Base-by-base conservation (phyloP, 108 stramenopile genomes). In the Skeletonema menzelii region DNA sequence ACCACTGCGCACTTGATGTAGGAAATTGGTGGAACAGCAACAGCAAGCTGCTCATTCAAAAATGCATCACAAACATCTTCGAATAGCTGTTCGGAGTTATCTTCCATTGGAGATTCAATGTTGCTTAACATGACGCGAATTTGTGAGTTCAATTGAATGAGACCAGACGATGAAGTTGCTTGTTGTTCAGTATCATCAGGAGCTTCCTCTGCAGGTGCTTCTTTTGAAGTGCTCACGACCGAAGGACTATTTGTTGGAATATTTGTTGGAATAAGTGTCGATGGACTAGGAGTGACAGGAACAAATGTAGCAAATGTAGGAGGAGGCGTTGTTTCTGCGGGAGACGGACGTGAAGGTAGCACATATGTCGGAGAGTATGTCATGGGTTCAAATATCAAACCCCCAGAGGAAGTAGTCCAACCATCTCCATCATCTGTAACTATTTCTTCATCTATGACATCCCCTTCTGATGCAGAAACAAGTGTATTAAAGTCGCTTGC, bases 21-120 rank as follows among this genome's bases (percentile, higher is more conserved):
- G 19, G 40, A 65, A 0, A 78, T 40, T 19, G 77, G 77, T 19
- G 70, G 69, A 46, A 65, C 71, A 8, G 77, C 77, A 66, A 70
- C 71, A 1, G 24, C 24, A 34, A 70, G 59, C 37, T 71, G 57
- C 5, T 70, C 42, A 30, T 66, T 75, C 20, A 61, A 42, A 59
- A 67, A 67, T 0, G 40, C 15, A 22, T 11, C 28, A 61, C 66
- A 67, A 32, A 20, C 59, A 4, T 31, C 31, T 4, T 67, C 59
- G 59, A 60, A 61, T 17, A 67, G 56, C 20, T 20, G 1, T 24
- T 24, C 0, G n/a, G 49, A 53, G 22, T n/a, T 53, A 10, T 22
- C 49, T 8, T 53, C 49, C 49, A 53, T 22, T 22, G 20, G 22
- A 53, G 49, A 20, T 22, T 22, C 22, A 8, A 53, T 53, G 49